A percentile compares a stretch with the other conserved stretches of the same genome.
phyloP scores from a whole-genome alignment of 768 basidiomycete genomes.

The Macrolepiota fuliginosa region DNA sequence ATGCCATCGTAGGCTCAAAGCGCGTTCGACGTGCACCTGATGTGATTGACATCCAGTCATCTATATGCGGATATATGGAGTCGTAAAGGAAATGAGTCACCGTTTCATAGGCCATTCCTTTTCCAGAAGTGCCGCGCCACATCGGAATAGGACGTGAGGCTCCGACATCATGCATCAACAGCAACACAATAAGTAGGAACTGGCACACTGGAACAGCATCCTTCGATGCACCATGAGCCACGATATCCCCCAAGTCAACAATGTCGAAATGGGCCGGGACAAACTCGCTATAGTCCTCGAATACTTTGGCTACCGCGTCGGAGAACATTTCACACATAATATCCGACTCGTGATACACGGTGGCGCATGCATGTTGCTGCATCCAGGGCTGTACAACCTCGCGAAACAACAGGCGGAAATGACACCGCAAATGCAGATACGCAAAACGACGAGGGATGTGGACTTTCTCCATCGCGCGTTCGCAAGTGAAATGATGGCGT shows the following conservation, averaged over 20 bases:
- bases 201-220: neutral
- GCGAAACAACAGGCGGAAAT: slow-evolving; percentile 26
- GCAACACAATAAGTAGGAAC: neutral
- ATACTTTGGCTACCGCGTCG: slow-evolving; percentile 47
- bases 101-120: neutral
- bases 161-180: neutral
- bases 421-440: slow-evolving; percentile 31
- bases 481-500: slow-evolving; percentile 44
- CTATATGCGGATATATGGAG: neutral
- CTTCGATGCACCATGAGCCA: neutral
- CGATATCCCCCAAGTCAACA: slow-evolving; percentile 29
- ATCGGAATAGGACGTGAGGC: neutral
- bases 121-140: neutral
- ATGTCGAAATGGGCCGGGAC: slow-evolving; percentile 36
- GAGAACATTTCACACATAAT: slow-evolving; percentile 43
- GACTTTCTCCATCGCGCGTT: slow-evolving; percentile 68
- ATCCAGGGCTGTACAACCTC: slow-evolving; percentile 38
- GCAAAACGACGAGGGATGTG: slow-evolving; percentile 61
- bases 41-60: neutral
- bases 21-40: too few relatives aligned
- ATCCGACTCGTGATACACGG: slow-evolving; percentile 69
- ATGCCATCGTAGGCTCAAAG: too few relatives aligned
- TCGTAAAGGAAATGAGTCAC: neutral
- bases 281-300: slow-evolving; percentile 46
- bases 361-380: slow-evolving; percentile 73